phyloP scores from a whole-genome alignment of 257 asterid genomes.

The Nicotiana paniculata region DNA sequence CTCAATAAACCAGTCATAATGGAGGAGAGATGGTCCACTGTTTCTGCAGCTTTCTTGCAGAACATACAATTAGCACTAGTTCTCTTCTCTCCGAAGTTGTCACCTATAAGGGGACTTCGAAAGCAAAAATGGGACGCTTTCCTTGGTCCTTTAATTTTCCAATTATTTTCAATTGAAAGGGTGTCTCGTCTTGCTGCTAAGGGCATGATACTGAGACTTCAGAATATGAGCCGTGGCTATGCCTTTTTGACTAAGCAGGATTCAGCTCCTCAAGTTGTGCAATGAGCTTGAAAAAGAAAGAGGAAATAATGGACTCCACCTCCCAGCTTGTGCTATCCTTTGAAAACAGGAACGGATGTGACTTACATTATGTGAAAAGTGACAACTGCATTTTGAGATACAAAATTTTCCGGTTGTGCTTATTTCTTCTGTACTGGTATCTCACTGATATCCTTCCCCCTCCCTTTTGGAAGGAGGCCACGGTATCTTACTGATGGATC shows the following conservation, averaged over 20 bases:
- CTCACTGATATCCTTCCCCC: too few relatives aligned
- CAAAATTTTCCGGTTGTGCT: not conserved
- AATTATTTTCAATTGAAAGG: not conserved
- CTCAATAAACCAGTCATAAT: not conserved
- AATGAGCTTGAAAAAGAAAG: not conserved
- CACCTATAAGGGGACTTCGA: not conserved
- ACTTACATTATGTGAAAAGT: not conserved
- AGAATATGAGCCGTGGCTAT: not conserved
- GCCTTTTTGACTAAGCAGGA: not conserved
- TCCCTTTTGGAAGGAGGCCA: too few relatives aligned
- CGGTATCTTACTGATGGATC: not conserved
- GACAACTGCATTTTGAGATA: not conserved
- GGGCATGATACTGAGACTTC: not conserved
- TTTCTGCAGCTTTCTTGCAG: not conserved
- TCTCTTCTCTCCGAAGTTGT: not conserved
- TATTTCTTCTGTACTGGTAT: too few relatives aligned
- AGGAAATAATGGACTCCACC: not conserved
- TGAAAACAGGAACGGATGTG: not conserved
- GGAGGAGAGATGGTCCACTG: not conserved
- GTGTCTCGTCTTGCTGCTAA: not conserved
- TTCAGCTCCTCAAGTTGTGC: not conserved
- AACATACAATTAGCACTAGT: not conserved
- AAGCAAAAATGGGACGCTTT: not conserved
- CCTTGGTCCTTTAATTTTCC: not conserved
- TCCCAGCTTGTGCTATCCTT: slow-evolving; percentile 1